Conservation (phyloP, 768 basidiomycete genomes). For the Mycena vitilis region DNA sequence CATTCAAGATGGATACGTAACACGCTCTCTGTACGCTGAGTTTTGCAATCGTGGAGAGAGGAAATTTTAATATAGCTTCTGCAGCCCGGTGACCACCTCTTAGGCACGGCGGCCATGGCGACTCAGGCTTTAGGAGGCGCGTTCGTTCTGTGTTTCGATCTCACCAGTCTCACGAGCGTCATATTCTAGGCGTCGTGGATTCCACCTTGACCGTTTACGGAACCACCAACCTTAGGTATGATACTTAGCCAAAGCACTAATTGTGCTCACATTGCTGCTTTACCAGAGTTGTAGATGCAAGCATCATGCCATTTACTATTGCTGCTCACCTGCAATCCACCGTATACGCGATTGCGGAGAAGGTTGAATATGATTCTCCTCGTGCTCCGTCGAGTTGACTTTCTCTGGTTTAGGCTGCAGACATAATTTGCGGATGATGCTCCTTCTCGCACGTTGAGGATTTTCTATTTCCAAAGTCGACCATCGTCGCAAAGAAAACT, state of each 20-base stretch:
- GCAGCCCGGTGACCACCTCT: neutral
- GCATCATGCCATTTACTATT: constrained; percentile 32
- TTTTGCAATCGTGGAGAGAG: too few relatives aligned
- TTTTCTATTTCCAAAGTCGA: too few relatives aligned
- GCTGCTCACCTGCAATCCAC: constrained; percentile 32
- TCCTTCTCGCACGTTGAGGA: too few relatives aligned
- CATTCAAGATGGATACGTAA: constrained; percentile 9
- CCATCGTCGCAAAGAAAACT: too few relatives aligned
- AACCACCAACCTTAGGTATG: constrained; percentile 50
- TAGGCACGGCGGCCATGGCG: constrained; percentile 12
- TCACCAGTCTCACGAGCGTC: too few relatives aligned
- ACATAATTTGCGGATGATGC: too few relatives aligned
- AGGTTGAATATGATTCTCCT: constrained; percentile 13
- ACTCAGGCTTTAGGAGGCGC: neutral
- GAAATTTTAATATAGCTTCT: too few relatives aligned
- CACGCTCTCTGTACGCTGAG: neutral
- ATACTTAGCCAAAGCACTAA: too few relatives aligned
- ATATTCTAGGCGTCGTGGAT: constrained; percentile 52
- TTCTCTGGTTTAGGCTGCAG: too few relatives aligned
- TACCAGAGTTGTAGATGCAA: constrained; percentile 42
- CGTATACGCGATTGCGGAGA: constrained; percentile 40
- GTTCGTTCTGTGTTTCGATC: too few relatives aligned
- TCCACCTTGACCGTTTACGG: constrained; percentile 56
- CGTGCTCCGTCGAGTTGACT: too few relatives aligned
- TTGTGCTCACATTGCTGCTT: too few relatives aligned